Conservation (phyloP, 176 grass and related monocot genomes). For the Pontederia crassipes region DNA sequence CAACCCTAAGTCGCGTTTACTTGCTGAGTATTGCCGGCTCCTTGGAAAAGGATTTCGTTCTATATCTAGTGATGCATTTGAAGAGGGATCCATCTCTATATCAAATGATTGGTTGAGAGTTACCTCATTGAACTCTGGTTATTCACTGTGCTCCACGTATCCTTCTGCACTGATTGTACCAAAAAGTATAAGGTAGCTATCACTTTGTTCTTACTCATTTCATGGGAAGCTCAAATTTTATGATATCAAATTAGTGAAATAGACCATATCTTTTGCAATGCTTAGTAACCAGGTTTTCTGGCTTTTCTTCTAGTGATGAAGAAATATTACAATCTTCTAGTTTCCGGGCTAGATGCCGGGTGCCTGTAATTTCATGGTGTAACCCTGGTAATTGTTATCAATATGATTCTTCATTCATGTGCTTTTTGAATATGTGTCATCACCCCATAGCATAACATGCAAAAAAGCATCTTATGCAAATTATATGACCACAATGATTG, state of each 20-base stretch:
- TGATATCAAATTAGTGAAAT: too few species aligned
- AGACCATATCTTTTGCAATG: too few species aligned
- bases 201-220: slow-evolving; percentile 13
- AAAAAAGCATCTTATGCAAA: not conserved
- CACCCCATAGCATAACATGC: not conserved
- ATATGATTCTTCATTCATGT: not conserved
- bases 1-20: slow-evolving; percentile 66
- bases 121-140: slow-evolving; percentile 62
- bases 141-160: slow-evolving; percentile 88
- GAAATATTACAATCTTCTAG: slow-evolving; percentile 80
- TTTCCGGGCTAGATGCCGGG: slow-evolving; percentile 70
- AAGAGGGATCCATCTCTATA: slow-evolving; percentile 30
- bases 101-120: slow-evolving; percentile 67
- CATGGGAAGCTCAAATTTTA: too few species aligned
- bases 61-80: slow-evolving; percentile 18
- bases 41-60: slow-evolving; percentile 33
- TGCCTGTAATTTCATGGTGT: slow-evolving; percentile 96
- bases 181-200: slow-evolving; percentile 54
- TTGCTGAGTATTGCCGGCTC: slow-evolving; percentile 73
- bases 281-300: not conserved
- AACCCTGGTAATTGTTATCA: slow-evolving; percentile 39
- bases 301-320: slow-evolving; percentile 51
- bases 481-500: not conserved
- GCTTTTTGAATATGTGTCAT: not conserved
- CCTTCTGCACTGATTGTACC: slow-evolving; percentile 76